These are phyloP conservation scores for Podospora comata DNA, from an alignment of 495 filamentous ascomycete species.

Conservation along the genomic window DNA sequence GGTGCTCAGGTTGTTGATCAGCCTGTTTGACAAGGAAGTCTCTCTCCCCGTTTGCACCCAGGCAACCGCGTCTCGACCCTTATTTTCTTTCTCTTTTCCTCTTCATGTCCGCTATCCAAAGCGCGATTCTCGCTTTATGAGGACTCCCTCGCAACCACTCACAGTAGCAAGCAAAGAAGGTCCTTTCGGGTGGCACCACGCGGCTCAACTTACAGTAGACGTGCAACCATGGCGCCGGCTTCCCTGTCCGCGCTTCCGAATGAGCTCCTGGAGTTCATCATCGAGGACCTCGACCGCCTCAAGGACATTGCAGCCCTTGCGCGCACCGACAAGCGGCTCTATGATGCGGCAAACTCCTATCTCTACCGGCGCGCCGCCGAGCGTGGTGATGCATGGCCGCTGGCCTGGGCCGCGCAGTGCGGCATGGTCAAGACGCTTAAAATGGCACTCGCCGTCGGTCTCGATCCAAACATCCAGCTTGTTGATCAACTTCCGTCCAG, in stretches of 20 bases:
- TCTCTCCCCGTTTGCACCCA: neutral
- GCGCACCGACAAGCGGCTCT: slow-evolving; percentile 18
- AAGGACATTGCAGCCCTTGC: slow-evolving; percentile 30
- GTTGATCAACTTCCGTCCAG: slow-evolving; percentile 16
- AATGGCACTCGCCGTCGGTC: slow-evolving; percentile 27
- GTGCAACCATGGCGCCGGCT: slow-evolving; percentile 1
- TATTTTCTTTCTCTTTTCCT: neutral
- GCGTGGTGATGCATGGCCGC: slow-evolving; percentile 19
- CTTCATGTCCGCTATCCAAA: neutral
- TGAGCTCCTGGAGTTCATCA: slow-evolving; percentile 31
- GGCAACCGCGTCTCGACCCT: neutral
- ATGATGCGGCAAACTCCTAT: slow-evolving; percentile 23
- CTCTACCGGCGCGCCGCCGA: slow-evolving; percentile 30
- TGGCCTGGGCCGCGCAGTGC: slow-evolving; percentile 31
- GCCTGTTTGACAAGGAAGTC: neutral
- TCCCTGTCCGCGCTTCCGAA: slow-evolving; percentile 23
- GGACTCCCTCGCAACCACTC: neutral
- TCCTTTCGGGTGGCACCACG: neutral
- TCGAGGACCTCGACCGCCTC: slow-evolving; percentile 27
- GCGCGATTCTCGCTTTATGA: neutral
- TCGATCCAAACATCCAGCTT: slow-evolving; percentile 28
- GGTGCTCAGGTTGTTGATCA: neutral
- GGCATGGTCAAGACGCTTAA: slow-evolving; percentile 26
- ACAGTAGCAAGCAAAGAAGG: neutral
- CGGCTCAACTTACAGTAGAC: neutral